phyloP scores from a whole-genome alignment of 192 early-diverging fungal genomes.

The Backusella sp. region DNA sequence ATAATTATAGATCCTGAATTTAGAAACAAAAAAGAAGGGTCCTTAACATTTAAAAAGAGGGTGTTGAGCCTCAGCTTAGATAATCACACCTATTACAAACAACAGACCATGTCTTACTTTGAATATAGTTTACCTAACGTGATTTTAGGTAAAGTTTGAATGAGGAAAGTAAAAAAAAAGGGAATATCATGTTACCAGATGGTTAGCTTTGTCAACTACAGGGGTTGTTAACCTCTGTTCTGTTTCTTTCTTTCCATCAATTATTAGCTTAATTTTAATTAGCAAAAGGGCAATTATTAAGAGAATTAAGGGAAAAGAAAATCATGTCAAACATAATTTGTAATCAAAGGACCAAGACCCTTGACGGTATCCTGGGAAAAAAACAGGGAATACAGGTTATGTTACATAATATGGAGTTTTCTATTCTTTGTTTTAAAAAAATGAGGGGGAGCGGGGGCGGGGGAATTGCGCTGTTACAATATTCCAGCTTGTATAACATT shows the following conservation, averaged over 20 bases:
- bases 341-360: not conserved
- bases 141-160: not conserved
- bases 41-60: not conserved
- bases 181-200: not conserved
- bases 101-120: not conserved
- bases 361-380: not conserved
- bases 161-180: not conserved
- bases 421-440: not conserved
- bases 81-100: not conserved
- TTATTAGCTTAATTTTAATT: not conserved
- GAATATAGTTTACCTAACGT: not conserved
- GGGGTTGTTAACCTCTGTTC: not conserved
- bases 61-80: not conserved
- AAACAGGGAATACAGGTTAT: not conserved
- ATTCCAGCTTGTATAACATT: not conserved
- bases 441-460: not conserved
- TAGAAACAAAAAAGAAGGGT: not conserved
- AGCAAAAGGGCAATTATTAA: not conserved
- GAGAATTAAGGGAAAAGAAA: not conserved
- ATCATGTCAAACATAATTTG: not conserved
- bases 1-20: not conserved
- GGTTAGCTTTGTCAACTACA: not conserved
- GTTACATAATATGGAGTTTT: conserved; percentile 3
- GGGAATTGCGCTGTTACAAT: not conserved
- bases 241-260: not conserved